Percentiles rank a stretch among this genome's conserved stretches.
Evolutionary conservation across 805 yeast genomes (phyloP).

Genomic region (Myxozyma neglecta): DNA sequence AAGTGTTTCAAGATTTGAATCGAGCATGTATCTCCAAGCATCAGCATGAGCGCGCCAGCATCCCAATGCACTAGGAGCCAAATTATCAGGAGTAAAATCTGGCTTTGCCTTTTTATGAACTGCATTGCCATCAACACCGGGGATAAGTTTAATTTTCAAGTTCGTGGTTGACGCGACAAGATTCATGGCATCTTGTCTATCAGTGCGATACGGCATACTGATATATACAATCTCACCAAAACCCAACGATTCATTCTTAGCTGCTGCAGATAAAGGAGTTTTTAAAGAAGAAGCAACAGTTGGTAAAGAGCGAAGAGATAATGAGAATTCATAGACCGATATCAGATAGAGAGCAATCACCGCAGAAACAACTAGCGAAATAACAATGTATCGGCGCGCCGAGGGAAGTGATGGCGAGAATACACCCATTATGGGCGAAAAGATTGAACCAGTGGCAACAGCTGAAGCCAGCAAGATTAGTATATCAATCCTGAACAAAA

Average conservation of each 20-base stretch:
- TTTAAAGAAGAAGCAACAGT: background rate
- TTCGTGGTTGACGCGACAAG: slow-evolving; percentile 13
- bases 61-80: slow-evolving; percentile 18
- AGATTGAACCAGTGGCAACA: background rate
- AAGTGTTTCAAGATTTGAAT: slow-evolving; percentile 16
- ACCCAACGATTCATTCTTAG: slow-evolving; percentile 18
- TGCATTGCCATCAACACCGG: slow-evolving; percentile 15
- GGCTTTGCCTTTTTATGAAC: slow-evolving; percentile 19
- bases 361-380: background rate
- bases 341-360: background rate
- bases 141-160: slow-evolving; percentile 10
- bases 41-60: slow-evolving; percentile 27
- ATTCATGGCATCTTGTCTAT: slow-evolving; percentile 22
- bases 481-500: background rate
- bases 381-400: background rate
- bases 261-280: background rate
- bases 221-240: slow-evolving; percentile 22
- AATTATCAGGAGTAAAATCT: background rate
- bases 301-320: background rate
- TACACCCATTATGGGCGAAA: too few relatives aligned
- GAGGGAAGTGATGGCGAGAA: too few relatives aligned
- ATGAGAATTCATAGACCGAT: background rate
- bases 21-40: slow-evolving; percentile 22
- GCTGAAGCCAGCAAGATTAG: background rate
- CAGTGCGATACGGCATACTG: slow-evolving; percentile 21